Base-by-base conservation (phyloP, 1,284 basidiomycete species). In the Ustilago hordei region DNA sequence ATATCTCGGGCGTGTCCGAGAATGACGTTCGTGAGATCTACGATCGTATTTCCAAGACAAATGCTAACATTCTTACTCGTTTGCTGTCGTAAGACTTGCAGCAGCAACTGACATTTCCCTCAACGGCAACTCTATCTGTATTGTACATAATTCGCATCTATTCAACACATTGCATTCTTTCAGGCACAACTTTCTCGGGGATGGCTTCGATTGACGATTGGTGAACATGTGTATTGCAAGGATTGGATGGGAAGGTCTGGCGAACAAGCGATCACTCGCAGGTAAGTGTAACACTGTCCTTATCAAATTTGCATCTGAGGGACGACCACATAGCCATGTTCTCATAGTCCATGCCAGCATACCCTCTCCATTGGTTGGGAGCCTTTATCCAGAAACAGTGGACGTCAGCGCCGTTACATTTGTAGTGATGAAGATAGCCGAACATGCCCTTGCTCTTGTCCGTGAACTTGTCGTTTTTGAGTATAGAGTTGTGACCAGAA, bases 1-100 rank as follows among this genome's bases (percentile, higher is more conserved):
- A 99, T 87, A 96, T 99, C 81, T 91, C 93, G 38, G 91, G 94
- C 78, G 95, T 98, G 79, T 93, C 92, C 83, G 90, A 92, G 75
- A 89, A 89, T 68, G 94, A 98, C 62, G 89, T 98, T 74, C 91
- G 91, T 84, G 91, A 90, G 82, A 90, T 99, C 56, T 93, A 92
- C 88, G 92, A 93, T 78, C 89, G 90, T 55, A 96, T 99, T 86
- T 92, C 89, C 82, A 89, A 90, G 75, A 96, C 94, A 7, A 68
- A 73, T 11, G 83, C 84, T 39, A 86, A 86, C 70, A 84, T 87
- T 58, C 78, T 84, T 11, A 79, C 79, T 39, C 69, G 81, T 54
- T 41, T 77, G 58, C 58, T 77, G 60, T 67, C 70, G 6, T 77
- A 48, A 43, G 15, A 0, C 3, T n/a, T 9, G 9, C 36, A 35